Evolutionary conservation across 495 filamentous ascomycete genomes (phyloP), one percentile per base, ranked within the genome.

Genomic region (Acidiella bohemica): DNA sequence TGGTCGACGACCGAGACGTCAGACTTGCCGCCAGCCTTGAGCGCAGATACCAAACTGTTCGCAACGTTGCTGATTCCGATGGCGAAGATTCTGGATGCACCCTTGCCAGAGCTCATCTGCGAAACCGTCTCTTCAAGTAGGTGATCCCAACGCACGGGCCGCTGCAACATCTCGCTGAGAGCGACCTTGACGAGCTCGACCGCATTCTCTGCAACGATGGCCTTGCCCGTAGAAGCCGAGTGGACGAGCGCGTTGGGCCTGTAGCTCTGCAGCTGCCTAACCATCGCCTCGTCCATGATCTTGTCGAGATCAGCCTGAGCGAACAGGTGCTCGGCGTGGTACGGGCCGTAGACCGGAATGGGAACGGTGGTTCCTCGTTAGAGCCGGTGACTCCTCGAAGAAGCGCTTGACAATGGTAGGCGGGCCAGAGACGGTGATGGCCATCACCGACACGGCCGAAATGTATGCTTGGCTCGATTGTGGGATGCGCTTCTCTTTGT

Each of bases 271-370:
- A 65, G 24, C 59, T 70, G 29, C 60, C 62, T 39, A 56, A 61
- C 1, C 54, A 50, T 26, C 48, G 61, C 14, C 54, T 36, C 39
- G 47, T 64, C 50, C 19, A 85, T 50, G 31, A 87, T 73, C 37
- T 68, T 67, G 29, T 72, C 67, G 27, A 81, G 62, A 47, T 85
- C 73, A 11, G 63, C 62, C 12, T 62, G 42, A 5, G 64, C 64
- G 58, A 84, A 79, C 7, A 92, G 59, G 56, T 92, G 82, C 1
- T 67, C 49, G 10, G 84, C 81, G 60, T 93, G 85, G 51, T 84
- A 92, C 1, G 84, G 81, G 0, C 78, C 84, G 47, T 80, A 76
- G 16, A 92, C 73, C 0, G 81, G 75, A 30, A 81, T 72, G n/a
- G 67, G 67, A 4, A 71, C 66, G 69, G 49, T 76, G 76, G 36